Base-by-base conservation (phyloP, 345 rosid species). In the Adansonia digitata region DNA sequence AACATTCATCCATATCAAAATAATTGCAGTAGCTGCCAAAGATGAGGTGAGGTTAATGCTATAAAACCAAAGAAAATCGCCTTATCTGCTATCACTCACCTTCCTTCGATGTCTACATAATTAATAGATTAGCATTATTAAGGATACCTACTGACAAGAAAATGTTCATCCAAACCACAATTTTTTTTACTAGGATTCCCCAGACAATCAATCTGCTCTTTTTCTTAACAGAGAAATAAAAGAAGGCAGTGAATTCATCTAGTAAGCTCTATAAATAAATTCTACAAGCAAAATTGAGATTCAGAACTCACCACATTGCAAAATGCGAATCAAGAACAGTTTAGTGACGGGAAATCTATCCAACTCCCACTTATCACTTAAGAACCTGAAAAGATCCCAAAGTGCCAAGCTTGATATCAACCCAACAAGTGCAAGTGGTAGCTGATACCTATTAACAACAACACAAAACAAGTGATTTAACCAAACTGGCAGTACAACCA, bases 401-500 rank as follows among this genome's bases (percentile, higher is more conserved):
- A 95, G 78, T 7, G 90, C 96, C 87, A 95, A 88, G 79, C 97
- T 84, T 67, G 90, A 87, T 67, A 91, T 43, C 81, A 95, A 80
- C 69, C 98, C 98, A 65, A 87, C 81, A 65, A 95, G 92, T 55
- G 99, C 92, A 71, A 91, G 85, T 15, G 97, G 98, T 92, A 93
- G 92, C 81, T 93, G 98, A 82, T 95, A 95, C 83, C 98, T 93
- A 62, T 37, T 80, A 79, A 43, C 48, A 71, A 43, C 48, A 74
- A 63, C 4, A 49, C 22, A n/a, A 57, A 72, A 35, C 73, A 31
- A 31, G 45, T 35, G 17, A 66, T 20, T n/a, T 60, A 59, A 22
- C 26, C 1, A 51, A 55, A 51, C 29, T 34, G 61, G n/a, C n/a
- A n/a, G n/a, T n/a, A n/a, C n/a, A n/a, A n/a, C n/a, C n/a, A n/a